phyloP scores from a whole-genome alignment of 23 red algal genomes.

The Gracilaria caudata region DNA sequence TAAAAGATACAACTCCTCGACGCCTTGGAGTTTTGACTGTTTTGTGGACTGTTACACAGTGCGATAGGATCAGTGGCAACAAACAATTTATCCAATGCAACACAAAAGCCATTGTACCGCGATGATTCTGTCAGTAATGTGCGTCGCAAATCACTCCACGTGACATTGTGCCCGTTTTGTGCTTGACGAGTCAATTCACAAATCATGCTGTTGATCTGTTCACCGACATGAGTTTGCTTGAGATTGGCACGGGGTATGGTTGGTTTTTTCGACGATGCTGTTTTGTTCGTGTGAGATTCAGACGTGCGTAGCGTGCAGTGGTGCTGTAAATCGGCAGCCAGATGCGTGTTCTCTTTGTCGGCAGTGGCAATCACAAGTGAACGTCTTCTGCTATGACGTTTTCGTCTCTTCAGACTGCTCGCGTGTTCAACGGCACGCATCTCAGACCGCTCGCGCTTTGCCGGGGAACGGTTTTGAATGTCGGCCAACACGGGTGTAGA shows the following conservation, averaged over 20 bases:
- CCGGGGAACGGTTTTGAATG: neutral
- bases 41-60: neutral
- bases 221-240: neutral
- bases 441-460: neutral
- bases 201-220: neutral
- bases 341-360: neutral
- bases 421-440: neutral
- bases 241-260: neutral
- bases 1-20: slow-evolving; percentile 18
- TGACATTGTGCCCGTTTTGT: neutral
- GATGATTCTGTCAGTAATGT: neutral
- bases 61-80: neutral
- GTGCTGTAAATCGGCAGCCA: neutral
- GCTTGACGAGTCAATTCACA: neutral
- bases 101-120: neutral
- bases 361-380: neutral
- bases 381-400: neutral
- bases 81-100: slow-evolving; percentile 4
- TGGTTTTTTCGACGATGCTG: neutral
- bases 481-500: neutral
- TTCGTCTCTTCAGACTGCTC: neutral
- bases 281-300: neutral
- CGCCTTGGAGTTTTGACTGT: slow-evolving; percentile 7
- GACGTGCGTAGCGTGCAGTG: neutral
- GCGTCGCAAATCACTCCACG: neutral